Evolutionary conservation across 176 grass and related monocot species (phyloP).

Genomic region (Ensete ventricosum): DNA sequence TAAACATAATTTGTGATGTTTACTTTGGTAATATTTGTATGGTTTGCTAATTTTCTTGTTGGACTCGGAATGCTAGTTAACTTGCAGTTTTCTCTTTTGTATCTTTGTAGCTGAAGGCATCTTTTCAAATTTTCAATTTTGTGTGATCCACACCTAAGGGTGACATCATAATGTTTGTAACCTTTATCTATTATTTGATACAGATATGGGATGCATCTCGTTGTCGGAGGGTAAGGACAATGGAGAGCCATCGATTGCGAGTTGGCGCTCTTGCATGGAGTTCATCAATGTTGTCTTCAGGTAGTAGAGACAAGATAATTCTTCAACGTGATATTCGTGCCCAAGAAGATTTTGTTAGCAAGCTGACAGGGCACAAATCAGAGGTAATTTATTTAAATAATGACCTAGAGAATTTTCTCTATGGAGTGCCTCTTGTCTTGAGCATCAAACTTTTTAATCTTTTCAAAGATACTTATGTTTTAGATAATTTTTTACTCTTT

Average conservation of each 20-base stretch:
- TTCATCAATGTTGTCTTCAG: constrained; percentile 84
- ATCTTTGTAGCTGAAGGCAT: too few species aligned
- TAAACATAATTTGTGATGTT: background rate
- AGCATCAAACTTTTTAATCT: constrained; percentile 25
- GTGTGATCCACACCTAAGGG: background rate
- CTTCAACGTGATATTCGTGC: constrained; percentile 83
- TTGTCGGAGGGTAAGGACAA: constrained; percentile 77
- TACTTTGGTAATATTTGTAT: background rate
- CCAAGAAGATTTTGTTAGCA: constrained; percentile 78
- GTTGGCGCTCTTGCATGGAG: constrained; percentile 96
- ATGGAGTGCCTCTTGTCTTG: background rate
- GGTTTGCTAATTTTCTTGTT: background rate
- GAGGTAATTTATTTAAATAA: constrained; percentile 34
- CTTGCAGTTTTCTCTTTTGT: too few species aligned
- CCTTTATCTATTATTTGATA: constrained; percentile 23
- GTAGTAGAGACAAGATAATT: constrained; percentile 83
- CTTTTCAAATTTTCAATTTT: background rate
- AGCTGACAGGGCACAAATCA: constrained; percentile 90
- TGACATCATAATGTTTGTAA: background rate
- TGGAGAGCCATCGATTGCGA: constrained; percentile 77
- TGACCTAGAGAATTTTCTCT: background rate
- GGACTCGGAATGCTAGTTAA: too few species aligned
- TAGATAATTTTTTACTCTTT: background rate
- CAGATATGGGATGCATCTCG: constrained; percentile 90
- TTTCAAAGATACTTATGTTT: background rate